Evolutionary conservation across 768 basidiomycete species (phyloP).

Genomic region (Panaeolus cyanescens): DNA sequence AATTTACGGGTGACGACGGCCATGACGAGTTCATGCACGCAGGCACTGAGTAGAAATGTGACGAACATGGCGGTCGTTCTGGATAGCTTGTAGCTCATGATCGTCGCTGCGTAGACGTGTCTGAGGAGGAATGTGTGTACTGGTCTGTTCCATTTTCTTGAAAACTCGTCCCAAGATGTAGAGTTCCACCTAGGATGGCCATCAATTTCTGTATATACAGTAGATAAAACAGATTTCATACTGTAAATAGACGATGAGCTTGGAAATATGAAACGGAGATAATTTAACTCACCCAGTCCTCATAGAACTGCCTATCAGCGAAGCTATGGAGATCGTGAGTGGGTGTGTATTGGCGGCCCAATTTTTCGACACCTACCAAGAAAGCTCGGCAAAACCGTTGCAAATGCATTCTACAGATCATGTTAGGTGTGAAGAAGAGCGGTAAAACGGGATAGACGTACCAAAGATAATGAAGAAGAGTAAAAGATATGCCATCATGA

Average conservation of each 20-base stretch:
- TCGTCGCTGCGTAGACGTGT: constrained; percentile 93
- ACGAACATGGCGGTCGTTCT: constrained; percentile 83
- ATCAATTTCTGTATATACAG: not conserved
- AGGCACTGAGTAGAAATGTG: constrained; percentile 90
- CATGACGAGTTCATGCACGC: constrained; percentile 96
- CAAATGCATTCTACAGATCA: constrained; percentile 82
- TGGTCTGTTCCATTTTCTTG: constrained; percentile 98
- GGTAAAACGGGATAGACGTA: constrained; percentile 28
- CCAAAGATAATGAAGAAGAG: constrained; percentile 88
- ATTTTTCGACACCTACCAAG: constrained; percentile 64
- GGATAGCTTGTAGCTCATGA: constrained; percentile 74
- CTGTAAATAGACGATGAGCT: constrained; percentile 8
- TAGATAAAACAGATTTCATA: constrained; percentile 5
- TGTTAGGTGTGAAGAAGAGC: not conserved
- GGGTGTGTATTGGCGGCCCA: not conserved
- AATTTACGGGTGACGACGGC: constrained; percentile 92
- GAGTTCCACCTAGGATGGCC: constrained; percentile 79
- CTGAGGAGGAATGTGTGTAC: constrained; percentile 92
- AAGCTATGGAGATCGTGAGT: constrained; percentile 53
- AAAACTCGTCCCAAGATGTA: constrained; percentile 95
- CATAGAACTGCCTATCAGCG: constrained; percentile 96
- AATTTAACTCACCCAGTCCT: constrained; percentile 75
- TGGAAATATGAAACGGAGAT: not conserved
- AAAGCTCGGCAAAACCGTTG: constrained; percentile 93
- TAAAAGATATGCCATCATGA: constrained; percentile 90